Conservation (phyloP, 306 rosid species). For the Lotus japonicus region DNA sequence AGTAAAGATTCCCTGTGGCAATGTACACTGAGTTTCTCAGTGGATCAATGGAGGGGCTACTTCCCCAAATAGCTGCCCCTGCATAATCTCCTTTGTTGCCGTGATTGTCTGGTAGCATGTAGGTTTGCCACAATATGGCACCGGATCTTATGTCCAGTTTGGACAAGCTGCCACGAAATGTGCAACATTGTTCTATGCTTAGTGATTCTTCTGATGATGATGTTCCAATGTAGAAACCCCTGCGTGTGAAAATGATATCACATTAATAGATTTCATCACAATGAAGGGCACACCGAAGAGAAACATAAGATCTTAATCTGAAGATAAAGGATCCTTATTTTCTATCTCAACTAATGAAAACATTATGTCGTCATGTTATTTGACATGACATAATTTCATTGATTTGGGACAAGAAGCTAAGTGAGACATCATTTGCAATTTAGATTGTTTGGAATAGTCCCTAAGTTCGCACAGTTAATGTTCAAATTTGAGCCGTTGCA, state of each 20-base stretch:
- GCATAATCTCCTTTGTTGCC: conserved; percentile 33
- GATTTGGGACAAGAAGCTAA: too few species aligned
- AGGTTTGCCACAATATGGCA: conserved; percentile 48
- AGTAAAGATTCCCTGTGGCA: conserved; percentile 57
- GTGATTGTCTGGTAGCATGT: conserved; percentile 45
- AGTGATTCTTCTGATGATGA: conserved; percentile 28
- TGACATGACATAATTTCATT: too few species aligned
- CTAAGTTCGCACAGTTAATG: too few species aligned
- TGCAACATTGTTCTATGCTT: conserved; percentile 34
- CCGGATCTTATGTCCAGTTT: conserved; percentile 35
- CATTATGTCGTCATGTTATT: too few species aligned
- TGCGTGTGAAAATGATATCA: background rate
- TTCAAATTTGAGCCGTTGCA: too few species aligned
- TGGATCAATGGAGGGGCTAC: conserved; percentile 63
- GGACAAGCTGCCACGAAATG: conserved; percentile 47
- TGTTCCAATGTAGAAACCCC: conserved; percentile 24
- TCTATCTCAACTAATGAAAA: too few species aligned
- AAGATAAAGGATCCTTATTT: too few species aligned
- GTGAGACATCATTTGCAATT: too few species aligned
- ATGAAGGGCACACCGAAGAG: too few species aligned
- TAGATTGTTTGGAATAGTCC: too few species aligned
- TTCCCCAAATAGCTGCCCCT: conserved; percentile 71
- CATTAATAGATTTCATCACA: too few species aligned
- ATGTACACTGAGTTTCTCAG: conserved; percentile 36
- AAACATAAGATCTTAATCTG: too few species aligned